Evolutionary conservation across 306 rosid species (phyloP).

Genomic region (Lithocarpus polystachyus): DNA sequence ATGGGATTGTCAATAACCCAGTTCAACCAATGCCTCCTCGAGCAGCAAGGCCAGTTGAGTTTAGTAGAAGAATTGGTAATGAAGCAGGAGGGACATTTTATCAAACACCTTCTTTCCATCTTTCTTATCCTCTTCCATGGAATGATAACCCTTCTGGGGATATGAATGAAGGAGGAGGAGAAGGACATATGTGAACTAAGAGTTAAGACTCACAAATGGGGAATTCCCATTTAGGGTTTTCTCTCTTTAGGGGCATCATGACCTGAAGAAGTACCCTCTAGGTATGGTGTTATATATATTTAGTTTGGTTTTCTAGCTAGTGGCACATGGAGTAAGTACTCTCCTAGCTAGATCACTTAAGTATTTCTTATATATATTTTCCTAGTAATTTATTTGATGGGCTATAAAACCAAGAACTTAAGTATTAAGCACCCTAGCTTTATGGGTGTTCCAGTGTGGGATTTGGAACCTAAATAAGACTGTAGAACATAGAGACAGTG

Average conservation of each 20-base stretch:
- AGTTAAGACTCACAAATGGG: neutral
- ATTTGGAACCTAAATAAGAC: slow-evolving; percentile 36
- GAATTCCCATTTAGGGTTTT: slow-evolving; percentile 49
- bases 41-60: slow-evolving; percentile 31
- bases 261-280: slow-evolving; percentile 21
- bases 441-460: neutral
- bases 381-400: slow-evolving; percentile 18
- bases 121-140: slow-evolving; percentile 71
- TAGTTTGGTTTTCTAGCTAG: slow-evolving; percentile 27
- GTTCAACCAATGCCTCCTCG: slow-evolving; percentile 32
- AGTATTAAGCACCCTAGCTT: slow-evolving; percentile 16
- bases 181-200: slow-evolving; percentile 38
- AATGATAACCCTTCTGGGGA: slow-evolving; percentile 39
- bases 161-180: slow-evolving; percentile 48
- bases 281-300: slow-evolving; percentile 32
- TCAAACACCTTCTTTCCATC: slow-evolving; percentile 39
- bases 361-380: slow-evolving; percentile 13
- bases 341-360: slow-evolving; percentile 28
- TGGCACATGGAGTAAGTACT: neutral
- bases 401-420: slow-evolving; percentile 5
- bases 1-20: slow-evolving; percentile 17
- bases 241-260: slow-evolving; percentile 29
- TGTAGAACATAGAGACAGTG: slow-evolving; percentile 37
- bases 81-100: slow-evolving; percentile 42
- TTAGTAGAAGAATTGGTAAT: slow-evolving; percentile 29